Base-by-base conservation (phyloP, 164 flowering plant genomes). In the Vitis labrusca region DNA sequence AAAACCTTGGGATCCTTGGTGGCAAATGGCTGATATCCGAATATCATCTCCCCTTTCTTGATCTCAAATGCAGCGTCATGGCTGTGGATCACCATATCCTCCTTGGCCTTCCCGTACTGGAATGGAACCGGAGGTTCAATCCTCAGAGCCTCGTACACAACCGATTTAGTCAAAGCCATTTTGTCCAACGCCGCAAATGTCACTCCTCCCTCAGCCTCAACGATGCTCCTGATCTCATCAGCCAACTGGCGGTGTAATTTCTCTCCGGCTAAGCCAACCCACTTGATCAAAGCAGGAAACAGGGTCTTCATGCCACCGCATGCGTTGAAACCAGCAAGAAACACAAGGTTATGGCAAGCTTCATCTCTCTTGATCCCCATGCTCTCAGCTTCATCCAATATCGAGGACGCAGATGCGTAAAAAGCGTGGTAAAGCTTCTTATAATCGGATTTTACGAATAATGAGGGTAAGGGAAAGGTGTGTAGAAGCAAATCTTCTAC, bases 311-410 rank as follows among this genome's bases (percentile, higher is more conserved):
- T 70, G 13, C 85, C 85, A 0, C 80, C 83, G 23, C 60, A 74
- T 0, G 82, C 57, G 56, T 78, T 82, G 55, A 82, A 76, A 23
- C 78, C 65, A 3, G 73, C 62, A 3, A 73, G 59, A 15, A 80
- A 82, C 7, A 82, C 57, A 3, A 82, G 29, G 68, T 80, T 79
- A 64, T 82, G 77, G 56, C 73, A 73, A 6, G 83, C 83, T 56
- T 80, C 80, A 3, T 76, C 81, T 47, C 81, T 59, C 7, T 63
- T n/a, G 44, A 82, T n/a, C 4, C 79, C 85, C 49, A 67, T 9
- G 17, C 61, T 59, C 73, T 77, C 80, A 1, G 81, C 81, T 58
- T 76, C 78, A 19, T 79, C 81, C 50, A 79, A 61, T 6, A 77
- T 1, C 0, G 56, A 1, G 3, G 29, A 3, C 0, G 71, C 74